Base-by-base conservation (phyloP, 306 rosid genomes). In the Vicia sativa region DNA sequence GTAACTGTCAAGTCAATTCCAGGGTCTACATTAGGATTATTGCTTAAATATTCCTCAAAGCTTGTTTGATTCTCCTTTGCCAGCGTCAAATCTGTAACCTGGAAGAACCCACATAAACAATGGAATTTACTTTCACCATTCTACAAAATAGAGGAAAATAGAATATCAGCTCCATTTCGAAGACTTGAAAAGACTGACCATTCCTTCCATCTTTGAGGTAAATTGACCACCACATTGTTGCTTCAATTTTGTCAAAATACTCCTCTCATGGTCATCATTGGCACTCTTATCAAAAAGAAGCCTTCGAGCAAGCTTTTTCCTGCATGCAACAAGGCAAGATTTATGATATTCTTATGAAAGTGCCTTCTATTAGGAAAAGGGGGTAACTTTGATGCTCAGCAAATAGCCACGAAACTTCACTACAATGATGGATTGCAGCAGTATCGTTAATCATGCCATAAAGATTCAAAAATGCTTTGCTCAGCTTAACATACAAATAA, bases 1-100 rank as follows among this genome's bases (percentile, higher is more conserved):
- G 96, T 92, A 61, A 89, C 98, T 3, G 96, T 84, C 80, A 92
- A 82, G 73, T 89, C 96, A 70, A 92, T 83, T 67, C 96, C 96
- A 11, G 96, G 91, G 68, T 83, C 84, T 26, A 83, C 82, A 73
- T 83, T 74, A 0, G 86, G 28, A 75, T 82, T 83, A 66, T 53
- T 74, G 74, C 74, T 70, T 67, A 92, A 84, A 78, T 89, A 89
- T 45, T 87, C 95, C 78, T 92, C 98, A 67, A 92, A 92, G 83
- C 74, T 81, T 67, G 83, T 68, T 78, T 92, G 95, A 70, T 86
- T 86, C 62, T 92, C 98, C 79, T 91, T 85, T 29, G 96, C 92
- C 55, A 92, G 72, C 3, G 98, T 89, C 96, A 92, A 81, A 83
- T 92, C 98, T 2, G 97, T 92, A 67, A 92, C 96, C 97, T 92